Evolutionary conservation across 2,329 filamentous ascomycete genomes (phyloP).

Genomic region (Aspergillus phoenicis): DNA sequence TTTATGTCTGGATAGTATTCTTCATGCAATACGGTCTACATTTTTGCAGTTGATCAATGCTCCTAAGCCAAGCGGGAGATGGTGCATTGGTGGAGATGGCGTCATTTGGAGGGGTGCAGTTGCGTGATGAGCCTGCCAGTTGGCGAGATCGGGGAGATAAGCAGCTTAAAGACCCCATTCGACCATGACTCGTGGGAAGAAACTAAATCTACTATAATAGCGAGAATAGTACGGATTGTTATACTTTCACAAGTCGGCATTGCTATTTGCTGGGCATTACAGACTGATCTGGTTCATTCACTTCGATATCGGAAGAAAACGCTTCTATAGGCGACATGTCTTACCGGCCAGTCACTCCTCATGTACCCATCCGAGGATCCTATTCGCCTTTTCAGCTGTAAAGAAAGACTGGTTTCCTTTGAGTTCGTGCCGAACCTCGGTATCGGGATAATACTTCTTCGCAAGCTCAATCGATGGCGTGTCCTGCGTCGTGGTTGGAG

Average conservation of each 20-base stretch:
- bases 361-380: conserved; percentile 32
- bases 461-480: conserved; percentile 27
- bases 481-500: conserved; percentile 34
- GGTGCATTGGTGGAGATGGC: neutral
- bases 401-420: conserved; percentile 29
- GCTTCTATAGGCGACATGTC: neutral
- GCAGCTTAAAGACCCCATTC: neutral
- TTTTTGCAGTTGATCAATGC: neutral
- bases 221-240: too few relatives aligned
- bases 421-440: conserved; percentile 27
- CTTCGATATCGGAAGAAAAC: neutral
- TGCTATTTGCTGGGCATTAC: neutral
- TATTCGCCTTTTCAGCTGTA: conserved; percentile 17
- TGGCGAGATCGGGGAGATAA: neutral
- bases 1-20: neutral
- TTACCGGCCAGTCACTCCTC: conserved; percentile 29
- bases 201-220: neutral
- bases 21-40: too few relatives aligned
- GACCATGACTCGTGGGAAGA: neutral
- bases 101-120: neutral
- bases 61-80: too few relatives aligned
- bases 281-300: neutral
- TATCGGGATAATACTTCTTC: conserved; percentile 29
- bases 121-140: neutral
- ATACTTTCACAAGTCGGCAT: neutral